phyloP scores from a whole-genome alignment of 495 filamentous ascomycete species.

The Annulohypoxylon bovei region DNA sequence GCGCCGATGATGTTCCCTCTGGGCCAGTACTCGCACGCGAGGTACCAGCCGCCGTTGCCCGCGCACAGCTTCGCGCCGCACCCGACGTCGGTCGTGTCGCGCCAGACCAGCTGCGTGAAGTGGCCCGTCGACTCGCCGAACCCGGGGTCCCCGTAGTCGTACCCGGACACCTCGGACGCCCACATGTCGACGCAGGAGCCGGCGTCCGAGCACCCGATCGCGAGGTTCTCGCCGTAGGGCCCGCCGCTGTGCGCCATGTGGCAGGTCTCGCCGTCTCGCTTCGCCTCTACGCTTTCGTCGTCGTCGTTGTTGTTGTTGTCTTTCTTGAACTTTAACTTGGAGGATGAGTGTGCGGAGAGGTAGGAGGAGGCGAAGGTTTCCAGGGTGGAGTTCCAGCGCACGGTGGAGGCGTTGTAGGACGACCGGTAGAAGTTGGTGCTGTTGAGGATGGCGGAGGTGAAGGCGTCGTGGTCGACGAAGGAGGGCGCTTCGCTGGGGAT shows the following conservation, averaged over 20 bases:
- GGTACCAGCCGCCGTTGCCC: conserved; percentile 69
- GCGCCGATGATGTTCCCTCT: conserved; percentile 75
- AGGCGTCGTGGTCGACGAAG: conserved; percentile 60
- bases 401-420: conserved; percentile 67
- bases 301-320: conserved; percentile 52
- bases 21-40: conserved; percentile 85
- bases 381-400: conserved; percentile 74
- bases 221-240: conserved; percentile 82
- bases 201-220: conserved; percentile 70
- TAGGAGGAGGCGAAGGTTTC: conserved; percentile 61
- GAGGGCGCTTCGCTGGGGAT: conserved; percentile 47
- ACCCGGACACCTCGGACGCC: conserved; percentile 69
- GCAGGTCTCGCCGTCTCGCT: conserved; percentile 62
- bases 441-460: conserved; percentile 69
- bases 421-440: conserved; percentile 74
- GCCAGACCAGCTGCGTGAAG: conserved; percentile 89
- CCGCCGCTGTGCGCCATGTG: conserved; percentile 71
- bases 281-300: background rate
- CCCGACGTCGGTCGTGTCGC: conserved; percentile 71
- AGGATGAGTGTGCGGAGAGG: conserved; percentile 22
- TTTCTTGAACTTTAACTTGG: background rate
- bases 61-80: conserved; percentile 71
- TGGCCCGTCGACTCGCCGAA: conserved; percentile 78
- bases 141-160: conserved; percentile 64
- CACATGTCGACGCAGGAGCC: conserved; percentile 70